These are phyloP conservation scores for Salmacisia buchloeana DNA, from an alignment of 1,284 basidiomycete species.

Conservation along the genomic window DNA sequence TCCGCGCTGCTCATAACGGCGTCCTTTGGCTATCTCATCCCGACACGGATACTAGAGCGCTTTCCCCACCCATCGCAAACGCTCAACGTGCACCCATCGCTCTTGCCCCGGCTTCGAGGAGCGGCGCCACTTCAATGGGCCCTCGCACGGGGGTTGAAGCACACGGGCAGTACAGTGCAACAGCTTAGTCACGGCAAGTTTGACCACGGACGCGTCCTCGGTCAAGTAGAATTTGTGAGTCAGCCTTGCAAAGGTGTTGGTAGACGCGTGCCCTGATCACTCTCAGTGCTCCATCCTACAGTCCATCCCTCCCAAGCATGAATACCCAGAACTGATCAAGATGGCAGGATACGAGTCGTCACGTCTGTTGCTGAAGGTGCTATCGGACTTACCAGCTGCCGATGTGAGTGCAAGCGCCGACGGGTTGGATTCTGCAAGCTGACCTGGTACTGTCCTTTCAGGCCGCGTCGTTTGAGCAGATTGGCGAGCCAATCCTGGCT, in stretches of 20 bases:
- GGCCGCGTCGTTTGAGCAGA: constrained; percentile 30
- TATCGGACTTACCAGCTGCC: too few relatives aligned
- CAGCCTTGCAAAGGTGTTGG: constrained; percentile 66
- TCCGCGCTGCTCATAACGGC: constrained; percentile 71
- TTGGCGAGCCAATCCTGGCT: constrained; percentile 19
- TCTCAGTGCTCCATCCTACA: too few relatives aligned
- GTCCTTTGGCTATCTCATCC: constrained; percentile 85
- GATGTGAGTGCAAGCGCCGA: too few relatives aligned
- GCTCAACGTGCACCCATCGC: constrained; percentile 88
- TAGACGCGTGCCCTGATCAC: too few relatives aligned
- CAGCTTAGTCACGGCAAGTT: constrained; percentile 54
- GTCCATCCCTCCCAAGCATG: too few relatives aligned
- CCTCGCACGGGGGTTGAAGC: constrained; percentile 51
- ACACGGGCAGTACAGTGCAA: constrained; percentile 18
- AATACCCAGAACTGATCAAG: too few relatives aligned
- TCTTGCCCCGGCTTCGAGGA: constrained; percentile 81
- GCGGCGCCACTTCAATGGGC: constrained; percentile 87
- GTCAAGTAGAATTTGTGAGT: constrained; percentile 63
- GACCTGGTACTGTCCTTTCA: constrained; percentile 59
- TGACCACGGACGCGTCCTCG: constrained; percentile 56
- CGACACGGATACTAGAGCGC: constrained; percentile 61
- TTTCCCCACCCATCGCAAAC: constrained; percentile 61
- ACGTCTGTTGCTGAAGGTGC: too few relatives aligned
- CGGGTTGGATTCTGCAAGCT: too few relatives aligned
- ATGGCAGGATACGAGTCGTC: too few relatives aligned